Base-by-base conservation (phyloP, 2,329 filamentous ascomycete genomes). In the Diaporthe ampelina region DNA sequence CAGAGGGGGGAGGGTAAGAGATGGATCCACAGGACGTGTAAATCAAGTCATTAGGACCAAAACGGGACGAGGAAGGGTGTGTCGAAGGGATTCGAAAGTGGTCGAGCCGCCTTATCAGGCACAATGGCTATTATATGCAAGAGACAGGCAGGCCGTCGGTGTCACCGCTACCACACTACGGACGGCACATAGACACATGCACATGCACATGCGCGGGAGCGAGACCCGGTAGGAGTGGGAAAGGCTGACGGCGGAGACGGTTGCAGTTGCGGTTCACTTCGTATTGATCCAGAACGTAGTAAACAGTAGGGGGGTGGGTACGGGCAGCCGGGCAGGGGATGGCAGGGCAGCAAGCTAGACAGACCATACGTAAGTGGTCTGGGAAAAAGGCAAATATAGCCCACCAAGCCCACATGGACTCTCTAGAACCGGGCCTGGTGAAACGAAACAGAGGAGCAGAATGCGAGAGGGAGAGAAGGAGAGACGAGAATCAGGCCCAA, bases 231-330 rank as follows among this genome's bases (percentile, higher is more conserved):
- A 45, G 67, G 35, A 35, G 69, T 37, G 32, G 43, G 43, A 58
- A 52, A 29, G 43, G 56, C 43, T 71, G 56, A 71, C 56, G 11
- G 69, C 54, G 69, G 69, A 54, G 43, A 61, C 43, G 79, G 69
- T 80, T 82, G 78, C 85, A 86, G 8, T 82, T 85, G 63, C 84
- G 79, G 77, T 86, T 43, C 84, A 80, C 85, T 81, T 85, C 67
- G 79, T 78, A 78, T 83, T 17, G 45, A 40, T 4, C 45, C 63
- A 68, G 21, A 52, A 54, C n/a, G 63, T 67, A 85, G 7, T 70
- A 70, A 58, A 58, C 10, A 59, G 21, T 13, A 24, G 52, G 56
- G 21, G 45, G 45, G 9, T 48, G 21, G 40, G 40, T 43, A 13
- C 40, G 40, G 40, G 40, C 40, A n/a, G 45, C 9, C 24, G 37